Base-by-base conservation (phyloP, 2,329 filamentous ascomycete genomes). In the Niveomyces coronatus region DNA sequence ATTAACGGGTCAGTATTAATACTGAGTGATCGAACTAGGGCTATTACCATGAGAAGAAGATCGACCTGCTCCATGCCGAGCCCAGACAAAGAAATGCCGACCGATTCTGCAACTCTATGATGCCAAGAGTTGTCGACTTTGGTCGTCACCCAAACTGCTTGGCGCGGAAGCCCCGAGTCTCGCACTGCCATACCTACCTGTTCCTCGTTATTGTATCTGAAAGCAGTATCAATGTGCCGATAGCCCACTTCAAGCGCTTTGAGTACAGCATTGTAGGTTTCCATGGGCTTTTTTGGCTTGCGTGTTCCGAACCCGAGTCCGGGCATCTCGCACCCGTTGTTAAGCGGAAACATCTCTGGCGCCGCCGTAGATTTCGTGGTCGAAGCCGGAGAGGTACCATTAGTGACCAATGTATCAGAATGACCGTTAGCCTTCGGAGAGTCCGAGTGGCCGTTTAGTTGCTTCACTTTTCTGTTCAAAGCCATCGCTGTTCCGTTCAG, bases 61-160 rank as follows among this genome's bases (percentile, higher is more conserved):
- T 39, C 37, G 8, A 39, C 34, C 30, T 39, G 34, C 3, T 39
- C 31, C 19, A 34, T 5, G 6, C 37, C 37, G n/a, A 39, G 13
- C 11, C 19, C 29, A 9, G 31, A 17, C 7, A 39, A 11, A 17
- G 37, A 39, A 16, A 18, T 29, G 14, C 14, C n/a, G n/a, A 39
- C 37, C 16, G 37, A 39, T 16, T 39, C 37, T 7, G 30, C 37
- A 5, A 39, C 37, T 6, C 37, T 22, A 16, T 39, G 30, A 29
- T 39, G 37, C 37, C 30, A 39, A 8, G 37, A 33, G 18, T 39
- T 39, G 23, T 39, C 31, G 4, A 39, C 31, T n/a, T 39, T 39
- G n/a, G 37, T 39, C 7, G 37, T 39, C 16, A 39, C 18, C 37
- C 37, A 39, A 14, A 39, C 31, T n/a, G 15, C 17, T n/a, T 34